Evolutionary conservation across 192 early-diverging fungal species (phyloP).

Genomic region (Mortierella hygrophila): DNA sequence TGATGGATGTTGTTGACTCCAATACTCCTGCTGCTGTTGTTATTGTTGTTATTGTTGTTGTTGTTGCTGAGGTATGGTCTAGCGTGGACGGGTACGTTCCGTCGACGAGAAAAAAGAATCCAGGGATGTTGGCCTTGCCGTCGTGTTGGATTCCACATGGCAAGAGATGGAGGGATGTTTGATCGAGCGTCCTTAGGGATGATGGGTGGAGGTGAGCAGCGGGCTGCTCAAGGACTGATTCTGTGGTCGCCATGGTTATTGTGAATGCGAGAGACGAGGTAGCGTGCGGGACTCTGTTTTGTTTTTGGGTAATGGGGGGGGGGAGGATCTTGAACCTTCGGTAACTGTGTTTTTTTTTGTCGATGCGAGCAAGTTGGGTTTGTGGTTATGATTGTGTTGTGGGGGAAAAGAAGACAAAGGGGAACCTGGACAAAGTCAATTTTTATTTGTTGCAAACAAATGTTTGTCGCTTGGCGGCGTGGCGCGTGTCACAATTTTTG

Average conservation of each 20-base stretch:
- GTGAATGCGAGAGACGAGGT: no score
- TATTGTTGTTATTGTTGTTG: neutral
- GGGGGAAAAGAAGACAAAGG: no score
- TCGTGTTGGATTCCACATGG: constrained; percentile 54
- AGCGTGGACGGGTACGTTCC: constrained; percentile 25
- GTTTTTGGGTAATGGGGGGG: no score
- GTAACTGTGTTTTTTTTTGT: no score
- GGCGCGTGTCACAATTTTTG: no score
- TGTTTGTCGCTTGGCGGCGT: no score
- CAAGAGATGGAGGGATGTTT: constrained; percentile 38
- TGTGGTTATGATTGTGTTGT: no score
- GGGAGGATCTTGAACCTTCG: no score
- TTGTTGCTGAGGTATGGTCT: neutral
- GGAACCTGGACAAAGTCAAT: no score
- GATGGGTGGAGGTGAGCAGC: neutral
- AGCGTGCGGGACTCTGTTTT: no score
- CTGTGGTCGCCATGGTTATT: constrained; percentile 5
- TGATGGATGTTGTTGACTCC: neutral
- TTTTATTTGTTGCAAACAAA: no score
- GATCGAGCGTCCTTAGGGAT: constrained; percentile 6
- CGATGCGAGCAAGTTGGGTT: no score
- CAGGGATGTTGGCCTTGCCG: constrained; percentile 39
- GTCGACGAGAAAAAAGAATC: constrained; percentile 51
- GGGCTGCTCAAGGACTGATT: constrained; percentile 46
- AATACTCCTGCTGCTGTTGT: neutral